phyloP scores from a whole-genome alignment of 108 stramenopile genomes.

The Hondaea fermentalgiana region DNA sequence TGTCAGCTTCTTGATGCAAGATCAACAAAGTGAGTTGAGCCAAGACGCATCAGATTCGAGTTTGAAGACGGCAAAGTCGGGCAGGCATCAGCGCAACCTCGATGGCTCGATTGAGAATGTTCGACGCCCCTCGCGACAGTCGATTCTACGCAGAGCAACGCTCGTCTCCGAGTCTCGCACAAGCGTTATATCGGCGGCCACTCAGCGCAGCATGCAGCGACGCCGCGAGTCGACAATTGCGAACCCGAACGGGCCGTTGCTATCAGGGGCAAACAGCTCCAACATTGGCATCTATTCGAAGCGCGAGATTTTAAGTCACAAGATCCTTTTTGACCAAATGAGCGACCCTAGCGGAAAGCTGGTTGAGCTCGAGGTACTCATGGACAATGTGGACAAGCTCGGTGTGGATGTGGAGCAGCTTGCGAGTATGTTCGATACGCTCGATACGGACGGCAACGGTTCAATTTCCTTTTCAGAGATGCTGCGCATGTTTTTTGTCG shows the following conservation, averaged over 20 bases:
- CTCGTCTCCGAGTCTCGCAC: too few species aligned
- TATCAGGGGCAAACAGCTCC: background rate
- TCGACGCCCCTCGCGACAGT: too few species aligned
- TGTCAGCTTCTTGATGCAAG: background rate
- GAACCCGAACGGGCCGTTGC: background rate
- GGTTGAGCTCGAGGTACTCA: constrained; percentile 19
- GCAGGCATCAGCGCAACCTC: background rate
- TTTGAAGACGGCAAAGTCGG: background rate
- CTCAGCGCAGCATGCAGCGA: background rate
- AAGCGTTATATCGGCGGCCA: too few species aligned
- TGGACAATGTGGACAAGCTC: constrained; percentile 3
- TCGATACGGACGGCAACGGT: background rate
- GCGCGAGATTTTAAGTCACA: background rate
- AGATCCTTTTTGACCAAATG: constrained; percentile 22
- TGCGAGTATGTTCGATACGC: background rate
- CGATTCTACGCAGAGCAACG: too few species aligned
- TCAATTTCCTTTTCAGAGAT: background rate
- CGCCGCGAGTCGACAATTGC: background rate
- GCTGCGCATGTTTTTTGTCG: background rate
- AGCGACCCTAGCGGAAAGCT: background rate
- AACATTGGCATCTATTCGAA: background rate
- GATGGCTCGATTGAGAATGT: too few species aligned
- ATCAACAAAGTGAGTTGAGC: background rate
- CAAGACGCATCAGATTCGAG: background rate
- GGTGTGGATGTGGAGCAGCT: background rate